Evolutionary conservation across 192 early-diverging fungal species (phyloP).

Genomic region (Chytriomyces hyalinus): DNA sequence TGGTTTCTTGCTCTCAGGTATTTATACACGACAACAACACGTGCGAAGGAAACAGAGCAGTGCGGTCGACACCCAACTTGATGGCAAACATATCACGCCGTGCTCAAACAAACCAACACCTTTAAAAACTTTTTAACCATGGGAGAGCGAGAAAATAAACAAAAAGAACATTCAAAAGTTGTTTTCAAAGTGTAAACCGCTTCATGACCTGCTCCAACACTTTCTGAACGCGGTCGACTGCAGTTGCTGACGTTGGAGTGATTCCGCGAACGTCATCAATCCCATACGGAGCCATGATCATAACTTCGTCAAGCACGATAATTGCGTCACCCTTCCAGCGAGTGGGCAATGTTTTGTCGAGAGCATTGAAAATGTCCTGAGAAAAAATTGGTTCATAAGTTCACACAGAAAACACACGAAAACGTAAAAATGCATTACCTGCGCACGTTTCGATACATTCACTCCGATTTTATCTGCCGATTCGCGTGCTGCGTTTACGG

Average conservation of each 20-base stretch:
- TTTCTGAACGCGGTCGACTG: slow-evolving; percentile 47
- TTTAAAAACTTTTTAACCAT: not conserved
- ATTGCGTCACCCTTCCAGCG: slow-evolving; percentile 52
- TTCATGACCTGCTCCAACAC: slow-evolving; percentile 46
- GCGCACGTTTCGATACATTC: slow-evolving; percentile 45
- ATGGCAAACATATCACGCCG: no score
- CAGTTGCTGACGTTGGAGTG: slow-evolving; percentile 11
- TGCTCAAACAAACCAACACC: not conserved
- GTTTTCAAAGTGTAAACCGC: slow-evolving; percentile 16
- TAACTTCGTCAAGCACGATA: slow-evolving; percentile 57
- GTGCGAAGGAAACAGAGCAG: no score
- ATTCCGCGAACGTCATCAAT: slow-evolving; percentile 31
- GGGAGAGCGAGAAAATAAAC: not conserved
- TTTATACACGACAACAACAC: no score
- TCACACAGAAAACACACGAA: not conserved
- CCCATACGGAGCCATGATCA: slow-evolving; percentile 55
- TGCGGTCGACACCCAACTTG: no score
- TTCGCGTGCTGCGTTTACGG: slow-evolving; percentile 22
- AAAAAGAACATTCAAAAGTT: not conserved
- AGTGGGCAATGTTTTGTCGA: slow-evolving; percentile 57
- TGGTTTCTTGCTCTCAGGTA: no score
- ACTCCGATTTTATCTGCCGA: slow-evolving; percentile 41
- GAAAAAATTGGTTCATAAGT: not conserved
- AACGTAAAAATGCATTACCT: slow-evolving; percentile 39
- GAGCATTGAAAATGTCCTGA: slow-evolving; percentile 55